Evolutionary conservation across 2,329 filamentous ascomycete species (phyloP).

Genomic region (Neophaeococcomyces mojaviensis): DNA sequence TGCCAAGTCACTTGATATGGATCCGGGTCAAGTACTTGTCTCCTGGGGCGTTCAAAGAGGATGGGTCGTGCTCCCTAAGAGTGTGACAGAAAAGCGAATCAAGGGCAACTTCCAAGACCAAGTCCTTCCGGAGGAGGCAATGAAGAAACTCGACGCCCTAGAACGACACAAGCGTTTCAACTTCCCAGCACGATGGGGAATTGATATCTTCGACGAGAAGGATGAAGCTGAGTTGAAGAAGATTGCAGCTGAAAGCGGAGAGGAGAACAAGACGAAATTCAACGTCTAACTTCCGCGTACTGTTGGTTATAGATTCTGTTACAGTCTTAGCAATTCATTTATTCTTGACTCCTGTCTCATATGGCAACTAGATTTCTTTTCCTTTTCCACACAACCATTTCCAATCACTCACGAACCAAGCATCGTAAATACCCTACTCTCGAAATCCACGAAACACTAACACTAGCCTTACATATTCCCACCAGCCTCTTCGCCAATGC

Average conservation of each 20-base stretch:
- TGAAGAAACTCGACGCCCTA: constrained; percentile 29
- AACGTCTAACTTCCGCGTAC: too few relatives aligned
- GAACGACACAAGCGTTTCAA: constrained; percentile 33
- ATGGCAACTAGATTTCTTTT: too few relatives aligned
- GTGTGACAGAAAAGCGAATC: constrained; percentile 46
- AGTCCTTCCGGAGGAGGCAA: constrained; percentile 29
- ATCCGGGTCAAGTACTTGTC: constrained; percentile 50
- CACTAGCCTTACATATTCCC: too few relatives aligned
- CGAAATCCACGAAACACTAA: too few relatives aligned
- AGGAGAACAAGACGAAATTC: constrained; percentile 17
- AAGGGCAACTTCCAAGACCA: constrained; percentile 41
- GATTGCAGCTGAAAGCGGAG: constrained; percentile 13
- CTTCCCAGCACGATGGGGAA: constrained; percentile 32
- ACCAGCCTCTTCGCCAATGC: too few relatives aligned
- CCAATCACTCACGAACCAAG: too few relatives aligned
- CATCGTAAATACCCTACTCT: too few relatives aligned
- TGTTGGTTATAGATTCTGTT: too few relatives aligned
- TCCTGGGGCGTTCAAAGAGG: constrained; percentile 50
- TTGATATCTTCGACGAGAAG: constrained; percentile 32
- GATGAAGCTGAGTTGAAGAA: constrained; percentile 26
- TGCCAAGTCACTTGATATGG: constrained; percentile 53
- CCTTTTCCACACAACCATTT: too few relatives aligned
- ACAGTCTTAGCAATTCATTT: too few relatives aligned
- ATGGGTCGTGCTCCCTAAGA: constrained; percentile 48
- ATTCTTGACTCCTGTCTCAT: too few relatives aligned